Evolutionary conservation across 352 stramenopile species (phyloP).

Genomic region (Albugo candida): DNA sequence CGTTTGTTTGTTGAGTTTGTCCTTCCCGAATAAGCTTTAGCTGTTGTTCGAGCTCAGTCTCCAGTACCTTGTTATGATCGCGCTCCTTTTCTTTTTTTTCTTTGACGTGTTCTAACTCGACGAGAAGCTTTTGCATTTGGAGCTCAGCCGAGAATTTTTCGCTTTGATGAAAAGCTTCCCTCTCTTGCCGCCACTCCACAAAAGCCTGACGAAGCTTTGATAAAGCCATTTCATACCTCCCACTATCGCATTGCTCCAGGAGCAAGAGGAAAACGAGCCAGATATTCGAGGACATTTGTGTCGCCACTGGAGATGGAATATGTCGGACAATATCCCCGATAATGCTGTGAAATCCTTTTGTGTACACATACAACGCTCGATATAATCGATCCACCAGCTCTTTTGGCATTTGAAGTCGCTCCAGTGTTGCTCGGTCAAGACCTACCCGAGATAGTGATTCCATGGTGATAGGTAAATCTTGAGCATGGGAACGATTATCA

Average conservation of each 20-base stretch:
- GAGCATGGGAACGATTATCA: conserved; percentile 23
- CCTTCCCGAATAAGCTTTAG: too few species aligned
- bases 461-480: conserved; percentile 9
- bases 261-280: conserved; percentile 59
- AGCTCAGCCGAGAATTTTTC: too few species aligned
- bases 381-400: conserved; percentile 60
- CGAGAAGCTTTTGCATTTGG: background rate
- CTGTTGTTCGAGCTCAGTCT: too few species aligned
- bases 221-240: conserved; percentile 75
- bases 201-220: conserved; percentile 67
- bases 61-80: too few species aligned
- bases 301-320: conserved; percentile 35
- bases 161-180: conserved; percentile 8
- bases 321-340: conserved; percentile 62
- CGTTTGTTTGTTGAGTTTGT: background rate
- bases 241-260: conserved; percentile 58
- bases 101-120: conserved; percentile 1
- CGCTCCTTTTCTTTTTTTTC: background rate
- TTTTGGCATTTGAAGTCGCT: conserved; percentile 55
- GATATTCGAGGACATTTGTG: conserved; percentile 62
- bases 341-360: conserved; percentile 67
- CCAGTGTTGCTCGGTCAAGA: conserved; percentile 49
- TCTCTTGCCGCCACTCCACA: conserved; percentile 24
- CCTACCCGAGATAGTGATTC: conserved; percentile 32
- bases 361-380: conserved; percentile 68